Base-by-base conservation (phyloP, 2,329 filamentous ascomycete species). In the Diaporthe citri region DNA sequence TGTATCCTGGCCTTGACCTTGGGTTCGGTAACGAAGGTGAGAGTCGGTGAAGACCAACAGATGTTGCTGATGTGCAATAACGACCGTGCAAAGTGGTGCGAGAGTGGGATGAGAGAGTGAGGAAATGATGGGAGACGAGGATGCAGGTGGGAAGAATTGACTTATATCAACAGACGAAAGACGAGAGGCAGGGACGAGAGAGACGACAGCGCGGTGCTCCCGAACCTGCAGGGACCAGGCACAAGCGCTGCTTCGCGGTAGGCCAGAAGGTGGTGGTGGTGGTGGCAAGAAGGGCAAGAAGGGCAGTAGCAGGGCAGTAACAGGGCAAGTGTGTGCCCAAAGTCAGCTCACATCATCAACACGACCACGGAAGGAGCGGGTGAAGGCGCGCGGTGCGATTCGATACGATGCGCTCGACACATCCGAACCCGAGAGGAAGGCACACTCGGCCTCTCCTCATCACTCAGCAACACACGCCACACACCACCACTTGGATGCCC, bases 261-360 rank as follows among this genome's bases (percentile, higher is more conserved):
- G 41, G 28, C 34, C 46, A 31, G 43, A 60, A 34, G 62, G 46
- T 43, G 73, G 51, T 36, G 34, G 51, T 36, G 34, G 52, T 70
- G 41, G 55, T 51, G 46, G 57, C 25, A 56, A n/a, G 25, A 69
- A 48, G 62, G 51, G 59, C 7, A 51, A 22, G n/a, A 48, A 41
- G 39, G 34, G 34, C 46, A 43, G 15, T 25, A 52, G 57, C 36
- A 57, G n/a, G 60, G 60, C 43, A 66, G 43, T 10, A 34, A 17
- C 25, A n/a, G n/a, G 41, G 28, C 25, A n/a, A 25, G 31, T 39
- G 34, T 36, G 28, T 15, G 36, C 17, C 34, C 34, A 59, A 62
- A 25, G 70, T 73, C 62, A 55, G 71, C 71, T 64, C 74, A 75
- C 71, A 59, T 73, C 73, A 70, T 73, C 73, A n/a, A 41, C 69